Evolutionary conservation across 805 yeast species (phyloP).

Genomic region (Schwanniomyces occidentalis): DNA sequence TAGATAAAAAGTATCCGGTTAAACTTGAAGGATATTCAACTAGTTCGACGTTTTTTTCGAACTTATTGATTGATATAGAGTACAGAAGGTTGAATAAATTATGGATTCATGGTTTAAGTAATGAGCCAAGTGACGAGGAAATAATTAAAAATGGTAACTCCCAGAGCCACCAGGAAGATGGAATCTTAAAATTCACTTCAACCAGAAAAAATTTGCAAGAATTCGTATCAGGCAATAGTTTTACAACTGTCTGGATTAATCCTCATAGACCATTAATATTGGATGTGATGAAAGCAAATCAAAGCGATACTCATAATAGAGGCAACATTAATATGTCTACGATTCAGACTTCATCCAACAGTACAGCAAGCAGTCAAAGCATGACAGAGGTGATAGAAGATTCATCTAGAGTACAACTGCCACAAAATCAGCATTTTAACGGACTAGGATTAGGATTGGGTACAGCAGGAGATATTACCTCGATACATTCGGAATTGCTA

Average conservation of each 20-base stretch:
- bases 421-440: slow-evolving; percentile 1
- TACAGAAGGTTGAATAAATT: slow-evolving; percentile 22
- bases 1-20: slow-evolving; percentile 30
- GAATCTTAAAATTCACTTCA: slow-evolving; percentile 10
- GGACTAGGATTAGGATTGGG: slow-evolving; percentile 36
- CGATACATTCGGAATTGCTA: slow-evolving; percentile 38
- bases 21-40: slow-evolving; percentile 21
- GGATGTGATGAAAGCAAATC: slow-evolving; percentile 5
- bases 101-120: slow-evolving; percentile 29
- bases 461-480: slow-evolving; percentile 39
- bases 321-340: slow-evolving; percentile 1
- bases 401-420: slow-evolving; percentile 1
- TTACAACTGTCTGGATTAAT: slow-evolving; percentile 31
- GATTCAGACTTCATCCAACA: slow-evolving; percentile 4
- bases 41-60: slow-evolving; percentile 18
- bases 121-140: slow-evolving; percentile 10
- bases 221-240: slow-evolving; percentile 27
- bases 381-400: slow-evolving; percentile 7
- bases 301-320: not conserved
- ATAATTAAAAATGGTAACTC: slow-evolving; percentile 2
- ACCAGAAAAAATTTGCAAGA: slow-evolving; percentile 22
- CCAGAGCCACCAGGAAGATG: slow-evolving; percentile 8
- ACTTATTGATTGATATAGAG: slow-evolving; percentile 23
- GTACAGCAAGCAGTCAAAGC: slow-evolving; percentile 11
- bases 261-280: slow-evolving; percentile 24